Conservation (phyloP, 2,329 filamentous ascomycete genomes). For the Phialophora verrucosa region DNA sequence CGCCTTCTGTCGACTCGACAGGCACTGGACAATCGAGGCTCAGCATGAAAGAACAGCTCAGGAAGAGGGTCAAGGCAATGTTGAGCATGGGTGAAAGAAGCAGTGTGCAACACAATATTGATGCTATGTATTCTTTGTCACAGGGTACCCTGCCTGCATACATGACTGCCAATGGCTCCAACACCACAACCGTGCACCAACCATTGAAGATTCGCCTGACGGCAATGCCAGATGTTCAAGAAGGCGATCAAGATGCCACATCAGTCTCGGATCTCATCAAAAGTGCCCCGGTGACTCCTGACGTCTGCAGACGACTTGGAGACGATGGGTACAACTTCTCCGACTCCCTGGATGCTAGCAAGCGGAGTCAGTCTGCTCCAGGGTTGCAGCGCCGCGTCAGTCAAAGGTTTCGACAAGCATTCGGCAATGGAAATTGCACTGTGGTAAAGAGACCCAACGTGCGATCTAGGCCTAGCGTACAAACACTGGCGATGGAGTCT, state of each 20-base stretch:
- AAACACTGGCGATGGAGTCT: constrained; percentile 30
- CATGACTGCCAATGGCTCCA: constrained; percentile 27
- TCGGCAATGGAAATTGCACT: constrained; percentile 33
- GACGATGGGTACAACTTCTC: constrained; percentile 12
- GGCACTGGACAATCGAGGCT: constrained; percentile 30
- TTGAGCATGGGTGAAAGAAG: constrained; percentile 23
- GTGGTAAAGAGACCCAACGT: constrained; percentile 34
- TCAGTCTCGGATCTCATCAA: constrained; percentile 1
- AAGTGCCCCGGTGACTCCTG: constrained; percentile 17
- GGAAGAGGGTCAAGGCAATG: constrained; percentile 33
- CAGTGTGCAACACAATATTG: constrained; percentile 22
- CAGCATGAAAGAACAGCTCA: constrained; percentile 32
- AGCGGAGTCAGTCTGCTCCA: constrained; percentile 31
- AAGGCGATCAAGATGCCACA: background rate
- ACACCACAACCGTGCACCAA: constrained; percentile 25
- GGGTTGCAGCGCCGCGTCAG: constrained; percentile 28
- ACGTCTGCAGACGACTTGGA: background rate
- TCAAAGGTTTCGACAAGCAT: constrained; percentile 32
- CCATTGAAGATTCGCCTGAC: constrained; percentile 30
- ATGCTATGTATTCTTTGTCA: constrained; percentile 15
- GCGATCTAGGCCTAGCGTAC: constrained; percentile 35
- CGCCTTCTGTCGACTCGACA: constrained; percentile 33
- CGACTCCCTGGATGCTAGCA: background rate
- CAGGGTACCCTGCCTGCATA: constrained; percentile 14
- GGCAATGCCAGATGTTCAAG: constrained; percentile 19